Conservation (phyloP, 257 asterid genomes). For the Cynanchum wilfordii region DNA sequence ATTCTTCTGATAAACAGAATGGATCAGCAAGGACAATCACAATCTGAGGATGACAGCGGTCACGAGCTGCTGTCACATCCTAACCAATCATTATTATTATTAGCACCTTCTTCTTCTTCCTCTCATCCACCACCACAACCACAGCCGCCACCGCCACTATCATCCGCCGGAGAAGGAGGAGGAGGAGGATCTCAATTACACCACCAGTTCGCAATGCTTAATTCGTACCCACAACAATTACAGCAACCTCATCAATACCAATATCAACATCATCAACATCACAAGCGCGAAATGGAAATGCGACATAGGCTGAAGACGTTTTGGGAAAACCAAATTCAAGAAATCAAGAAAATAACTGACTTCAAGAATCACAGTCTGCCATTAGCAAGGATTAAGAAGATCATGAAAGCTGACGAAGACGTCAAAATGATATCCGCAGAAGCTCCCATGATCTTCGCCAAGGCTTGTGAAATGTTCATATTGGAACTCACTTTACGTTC, state of each 20-base stretch:
- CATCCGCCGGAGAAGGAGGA: too few relatives aligned
- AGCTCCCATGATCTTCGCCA: slow-evolving; percentile 31
- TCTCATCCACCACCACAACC: too few relatives aligned
- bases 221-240: slow-evolving; percentile 1
- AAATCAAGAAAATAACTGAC: slow-evolving; percentile 14
- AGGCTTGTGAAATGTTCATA: slow-evolving; percentile 36
- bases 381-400: slow-evolving; percentile 33
- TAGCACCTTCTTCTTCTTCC: slow-evolving; percentile 1
- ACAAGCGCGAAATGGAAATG: slow-evolving; percentile 16
- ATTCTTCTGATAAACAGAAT: slow-evolving; percentile 10
- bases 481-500: slow-evolving; percentile 28
- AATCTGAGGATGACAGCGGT: slow-evolving; percentile 8
- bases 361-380: slow-evolving; percentile 35
- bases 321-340: slow-evolving; percentile 22
- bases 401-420: slow-evolving; percentile 38
- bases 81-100: background rate
- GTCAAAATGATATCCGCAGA: slow-evolving; percentile 35
- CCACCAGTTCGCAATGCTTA: slow-evolving; percentile 14
- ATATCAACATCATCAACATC: slow-evolving; percentile 18
- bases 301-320: slow-evolving; percentile 14
- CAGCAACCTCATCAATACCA: background rate
- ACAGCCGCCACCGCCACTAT: too few relatives aligned
- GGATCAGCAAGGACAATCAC: slow-evolving; percentile 23
- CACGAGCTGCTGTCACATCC: background rate
- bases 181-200: background rate